phyloP scores from a whole-genome alignment of 352 stramenopile species.

The Phytophthora palmivora region DNA sequence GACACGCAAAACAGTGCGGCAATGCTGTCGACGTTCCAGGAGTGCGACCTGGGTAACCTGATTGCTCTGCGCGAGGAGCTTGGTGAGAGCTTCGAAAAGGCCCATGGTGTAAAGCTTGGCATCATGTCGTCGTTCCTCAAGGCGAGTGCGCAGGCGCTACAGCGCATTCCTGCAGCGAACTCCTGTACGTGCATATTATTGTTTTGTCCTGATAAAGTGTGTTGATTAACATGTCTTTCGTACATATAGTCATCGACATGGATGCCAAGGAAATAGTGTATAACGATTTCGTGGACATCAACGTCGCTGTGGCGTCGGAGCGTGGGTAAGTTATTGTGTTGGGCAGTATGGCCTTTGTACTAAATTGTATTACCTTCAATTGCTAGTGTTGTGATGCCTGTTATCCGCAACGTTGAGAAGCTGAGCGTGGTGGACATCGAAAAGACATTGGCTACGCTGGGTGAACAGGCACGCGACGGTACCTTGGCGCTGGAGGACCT shows the following conservation, averaged over 20 bases:
- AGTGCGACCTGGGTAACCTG: constrained; percentile 97
- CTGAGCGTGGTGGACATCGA: constrained; percentile 98
- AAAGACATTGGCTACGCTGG: constrained; percentile 93
- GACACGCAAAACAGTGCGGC: constrained; percentile 98
- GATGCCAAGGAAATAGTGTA: constrained; percentile 99
- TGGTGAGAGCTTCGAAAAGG: constrained; percentile 95
- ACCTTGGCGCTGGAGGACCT: constrained; percentile 92
- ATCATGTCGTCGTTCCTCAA: constrained; percentile 99
- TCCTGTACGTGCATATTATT: constrained; percentile 73
- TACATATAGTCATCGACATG: constrained; percentile 94
- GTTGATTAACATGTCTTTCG: no score
- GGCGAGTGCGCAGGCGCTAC: constrained; percentile 93
- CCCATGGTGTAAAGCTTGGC: constrained; percentile 97
- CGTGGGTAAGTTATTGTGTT: constrained; percentile 62
- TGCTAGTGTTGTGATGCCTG: constrained; percentile 96
- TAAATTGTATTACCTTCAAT: constrained; percentile 5
- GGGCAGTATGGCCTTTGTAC: not conserved
- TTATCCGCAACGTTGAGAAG: constrained; percentile 97
- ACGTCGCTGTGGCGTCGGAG: constrained; percentile 96
- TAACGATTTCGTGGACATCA: constrained; percentile 99
- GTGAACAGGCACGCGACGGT: constrained; percentile 69
- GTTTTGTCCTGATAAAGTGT: not conserved
- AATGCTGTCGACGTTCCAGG: constrained; percentile 99
- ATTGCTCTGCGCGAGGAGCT: constrained; percentile 93
- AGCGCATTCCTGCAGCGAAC: constrained; percentile 96